phyloP scores from a whole-genome alignment of 352 stramenopile genomes.

The Sclerospora graminicola region DNA sequence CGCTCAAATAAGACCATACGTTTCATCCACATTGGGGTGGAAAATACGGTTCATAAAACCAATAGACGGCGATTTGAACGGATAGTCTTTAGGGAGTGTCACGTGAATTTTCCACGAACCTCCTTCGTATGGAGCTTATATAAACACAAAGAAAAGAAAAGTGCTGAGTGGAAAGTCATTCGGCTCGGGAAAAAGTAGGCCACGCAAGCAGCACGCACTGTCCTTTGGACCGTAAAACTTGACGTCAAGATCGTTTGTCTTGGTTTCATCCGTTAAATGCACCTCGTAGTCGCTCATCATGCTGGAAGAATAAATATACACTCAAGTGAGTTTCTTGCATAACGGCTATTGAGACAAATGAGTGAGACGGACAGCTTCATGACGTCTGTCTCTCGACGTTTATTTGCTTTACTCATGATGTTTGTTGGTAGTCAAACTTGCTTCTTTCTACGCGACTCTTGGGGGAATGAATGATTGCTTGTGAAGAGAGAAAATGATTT shows the following conservation, averaged over 20 bases:
- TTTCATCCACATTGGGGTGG: slow-evolving; percentile 91
- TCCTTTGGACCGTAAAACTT: slow-evolving; percentile 82
- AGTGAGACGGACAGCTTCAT: slow-evolving; percentile 76
- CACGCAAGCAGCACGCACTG: slow-evolving; percentile 31
- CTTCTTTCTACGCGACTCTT: not conserved
- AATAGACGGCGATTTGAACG: slow-evolving; percentile 90
- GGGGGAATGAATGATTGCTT: slow-evolving; percentile 2
- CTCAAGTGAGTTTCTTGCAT: too few species aligned
- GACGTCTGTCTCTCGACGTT: slow-evolving; percentile 81
- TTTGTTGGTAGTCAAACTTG: not conserved
- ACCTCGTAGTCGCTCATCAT: slow-evolving; percentile 90
- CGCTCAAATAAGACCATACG: slow-evolving; percentile 27
- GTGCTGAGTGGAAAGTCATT: not conserved
- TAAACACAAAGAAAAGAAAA: slow-evolving; percentile 9
- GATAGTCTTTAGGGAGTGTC: slow-evolving; percentile 87
- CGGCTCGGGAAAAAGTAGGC: too few species aligned
- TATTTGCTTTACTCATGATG: slow-evolving; percentile 64
- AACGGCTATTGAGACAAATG: not conserved
- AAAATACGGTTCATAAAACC: slow-evolving; percentile 91
- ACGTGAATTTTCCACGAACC: slow-evolving; percentile 91
- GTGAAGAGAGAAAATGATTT: slow-evolving; percentile 17
- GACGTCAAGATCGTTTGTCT: slow-evolving; percentile 75
- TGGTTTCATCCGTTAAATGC: slow-evolving; percentile 71
- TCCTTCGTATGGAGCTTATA: slow-evolving; percentile 82
- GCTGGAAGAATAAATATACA: slow-evolving; percentile 14